Evolutionary conservation across 306 rosid genomes (phyloP).

Genomic region (Prunus campanulata): DNA sequence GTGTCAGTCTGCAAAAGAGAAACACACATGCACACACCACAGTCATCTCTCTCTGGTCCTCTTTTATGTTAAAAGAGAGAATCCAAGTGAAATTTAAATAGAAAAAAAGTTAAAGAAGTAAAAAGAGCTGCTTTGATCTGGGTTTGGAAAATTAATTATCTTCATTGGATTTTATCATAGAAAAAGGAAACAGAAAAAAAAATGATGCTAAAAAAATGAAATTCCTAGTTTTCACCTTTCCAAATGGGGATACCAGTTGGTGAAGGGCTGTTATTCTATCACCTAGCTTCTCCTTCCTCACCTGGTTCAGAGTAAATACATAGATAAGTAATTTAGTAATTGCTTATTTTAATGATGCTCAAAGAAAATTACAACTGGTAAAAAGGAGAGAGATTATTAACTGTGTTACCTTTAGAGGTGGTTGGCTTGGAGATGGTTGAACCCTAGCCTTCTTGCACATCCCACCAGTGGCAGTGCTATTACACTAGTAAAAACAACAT

Average conservation of each 20-base stretch:
- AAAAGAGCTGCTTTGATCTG: neutral
- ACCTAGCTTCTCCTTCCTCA: slow-evolving; percentile 88
- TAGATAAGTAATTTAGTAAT: neutral
- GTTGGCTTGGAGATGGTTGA: slow-evolving; percentile 65
- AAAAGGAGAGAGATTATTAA: neutral
- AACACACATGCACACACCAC: slow-evolving; percentile 27
- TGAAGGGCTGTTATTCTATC: slow-evolving; percentile 88
- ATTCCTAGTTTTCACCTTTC: slow-evolving; percentile 51
- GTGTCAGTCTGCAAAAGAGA: slow-evolving; percentile 98
- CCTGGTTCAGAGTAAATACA: slow-evolving; percentile 37
- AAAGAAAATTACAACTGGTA: neutral
- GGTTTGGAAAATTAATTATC: neutral
- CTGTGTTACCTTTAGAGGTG: slow-evolving; percentile 60
- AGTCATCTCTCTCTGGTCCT: slow-evolving; percentile 36
- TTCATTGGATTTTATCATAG: neutral
- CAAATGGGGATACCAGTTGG: slow-evolving; percentile 88
- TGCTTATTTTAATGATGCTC: neutral
- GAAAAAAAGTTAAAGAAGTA: neutral
- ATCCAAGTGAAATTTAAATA: neutral
- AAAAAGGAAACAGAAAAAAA: neutral
- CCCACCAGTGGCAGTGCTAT: slow-evolving; percentile 45
- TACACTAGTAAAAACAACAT: slow-evolving; percentile 36
- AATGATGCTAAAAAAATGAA: neutral
- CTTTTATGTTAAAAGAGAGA: slow-evolving; percentile 32
- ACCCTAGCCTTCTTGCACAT: slow-evolving; percentile 72